Conservation (phyloP, 2,329 filamentous ascomycete genomes). For the Acrocalymma vagum region DNA sequence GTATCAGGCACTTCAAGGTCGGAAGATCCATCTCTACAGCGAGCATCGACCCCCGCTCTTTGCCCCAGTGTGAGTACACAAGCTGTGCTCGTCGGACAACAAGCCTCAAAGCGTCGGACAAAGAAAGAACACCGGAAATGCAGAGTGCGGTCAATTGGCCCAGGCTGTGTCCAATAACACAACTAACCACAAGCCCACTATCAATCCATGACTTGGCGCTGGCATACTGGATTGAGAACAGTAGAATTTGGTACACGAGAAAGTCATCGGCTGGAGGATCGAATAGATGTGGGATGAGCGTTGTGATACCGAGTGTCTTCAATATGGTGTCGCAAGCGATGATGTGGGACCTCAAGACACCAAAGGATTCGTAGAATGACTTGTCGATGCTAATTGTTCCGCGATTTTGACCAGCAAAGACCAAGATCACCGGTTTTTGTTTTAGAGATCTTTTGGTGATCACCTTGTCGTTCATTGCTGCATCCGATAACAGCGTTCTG, state of each 20-base stretch:
- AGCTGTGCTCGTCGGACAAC: constrained; percentile 40
- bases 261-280: constrained; percentile 19
- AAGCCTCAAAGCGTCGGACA: constrained; percentile 40
- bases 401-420: constrained; percentile 29
- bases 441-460: background rate
- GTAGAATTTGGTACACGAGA: constrained; percentile 32
- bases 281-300: constrained; percentile 26
- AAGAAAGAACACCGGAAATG: constrained; percentile 40
- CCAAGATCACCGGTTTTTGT: constrained; percentile 27
- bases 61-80: constrained; percentile 43
- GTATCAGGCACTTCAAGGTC: constrained; percentile 4
- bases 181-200: constrained; percentile 13
- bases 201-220: constrained; percentile 37
- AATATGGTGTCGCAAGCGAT: constrained; percentile 14
- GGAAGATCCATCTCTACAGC: constrained; percentile 9
- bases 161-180: constrained; percentile 49
- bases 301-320: constrained; percentile 5
- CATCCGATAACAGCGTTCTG: background rate
- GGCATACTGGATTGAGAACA: constrained; percentile 44
- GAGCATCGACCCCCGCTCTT: constrained; percentile 48
- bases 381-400: constrained; percentile 13
- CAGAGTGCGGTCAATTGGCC: constrained; percentile 50
- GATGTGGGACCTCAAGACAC: constrained; percentile 21
- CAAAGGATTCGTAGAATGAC: constrained; percentile 9
- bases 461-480: background rate